These are phyloP conservation scores for Logfia minima DNA, from an alignment of 129 eudicot genomes.

Conservation along the genomic window DNA sequence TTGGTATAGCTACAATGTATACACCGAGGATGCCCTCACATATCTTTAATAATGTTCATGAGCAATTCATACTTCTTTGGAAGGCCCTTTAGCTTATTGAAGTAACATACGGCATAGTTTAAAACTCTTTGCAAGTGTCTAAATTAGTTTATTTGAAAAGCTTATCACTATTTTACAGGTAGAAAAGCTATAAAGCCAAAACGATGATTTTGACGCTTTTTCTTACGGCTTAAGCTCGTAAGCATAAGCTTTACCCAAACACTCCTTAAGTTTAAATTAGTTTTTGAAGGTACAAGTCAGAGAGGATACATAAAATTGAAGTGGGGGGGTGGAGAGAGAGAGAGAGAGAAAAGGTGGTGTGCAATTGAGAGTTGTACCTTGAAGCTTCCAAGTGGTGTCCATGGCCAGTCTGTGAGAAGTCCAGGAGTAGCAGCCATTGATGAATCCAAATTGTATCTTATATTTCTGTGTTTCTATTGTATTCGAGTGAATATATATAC, in stretches of 20 bases:
- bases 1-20: no score
- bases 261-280: not conserved
- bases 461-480: conserved; percentile 11
- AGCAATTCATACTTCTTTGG: no score
- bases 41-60: no score
- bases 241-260: not conserved
- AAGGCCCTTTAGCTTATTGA: no score
- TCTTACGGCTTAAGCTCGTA: not conserved
- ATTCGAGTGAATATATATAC: not conserved
- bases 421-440: conserved; percentile 64
- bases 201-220: no score
- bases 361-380: conserved; percentile 42
- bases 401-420: conserved; percentile 69
- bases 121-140: not conserved
- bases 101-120: no score
- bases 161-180: not conserved
- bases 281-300: not conserved
- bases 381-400: conserved; percentile 63
- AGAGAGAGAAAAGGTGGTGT: not conserved
- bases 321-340: no score
- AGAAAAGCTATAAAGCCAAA: not conserved
- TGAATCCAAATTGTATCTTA: conserved; percentile 7
- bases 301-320: not conserved
- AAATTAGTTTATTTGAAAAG: not conserved
- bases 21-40: no score